phyloP scores from a whole-genome alignment of 208 protist species.

The Acanthamoeba sp. region DNA sequence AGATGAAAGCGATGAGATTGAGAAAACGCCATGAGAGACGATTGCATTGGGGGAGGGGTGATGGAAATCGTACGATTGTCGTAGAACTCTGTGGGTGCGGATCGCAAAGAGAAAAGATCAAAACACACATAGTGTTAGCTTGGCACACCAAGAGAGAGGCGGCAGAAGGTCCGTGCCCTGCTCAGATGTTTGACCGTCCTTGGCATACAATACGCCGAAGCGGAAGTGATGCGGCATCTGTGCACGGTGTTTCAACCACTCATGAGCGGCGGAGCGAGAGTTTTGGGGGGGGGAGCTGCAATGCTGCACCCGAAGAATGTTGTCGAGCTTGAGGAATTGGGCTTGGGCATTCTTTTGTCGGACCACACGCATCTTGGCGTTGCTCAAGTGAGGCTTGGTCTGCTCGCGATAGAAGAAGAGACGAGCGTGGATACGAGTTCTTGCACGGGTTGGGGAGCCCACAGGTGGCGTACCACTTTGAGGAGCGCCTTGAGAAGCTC shows the following conservation, averaged over 20 bases:
- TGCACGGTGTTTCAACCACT: background rate
- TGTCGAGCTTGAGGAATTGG: constrained; percentile 47
- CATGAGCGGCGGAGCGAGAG: background rate
- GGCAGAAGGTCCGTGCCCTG: background rate
- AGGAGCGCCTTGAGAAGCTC: constrained; percentile 31
- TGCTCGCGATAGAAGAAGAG: background rate
- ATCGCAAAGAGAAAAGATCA: background rate
- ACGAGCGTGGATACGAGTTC: background rate
- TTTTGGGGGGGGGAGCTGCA: background rate
- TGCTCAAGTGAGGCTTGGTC: constrained; percentile 14
- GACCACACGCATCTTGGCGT: constrained; percentile 31
- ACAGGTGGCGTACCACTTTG: constrained; percentile 2
- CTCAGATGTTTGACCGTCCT: constrained; percentile 25
- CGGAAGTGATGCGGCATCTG: constrained; percentile 20
- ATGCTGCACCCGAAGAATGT: background rate
- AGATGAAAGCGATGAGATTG: background rate
- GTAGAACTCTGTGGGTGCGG: background rate
- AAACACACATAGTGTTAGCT: too few species aligned
- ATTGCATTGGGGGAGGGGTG: background rate
- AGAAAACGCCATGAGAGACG: background rate
- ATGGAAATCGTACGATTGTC: constrained; percentile 1
- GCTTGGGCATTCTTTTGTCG: constrained; percentile 15
- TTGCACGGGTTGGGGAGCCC: too few species aligned
- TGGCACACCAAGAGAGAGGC: background rate
- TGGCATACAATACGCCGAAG: constrained; percentile 14